Conservation (phyloP, 1,284 basidiomycete genomes). For the Sporisorium scitamineum region DNA sequence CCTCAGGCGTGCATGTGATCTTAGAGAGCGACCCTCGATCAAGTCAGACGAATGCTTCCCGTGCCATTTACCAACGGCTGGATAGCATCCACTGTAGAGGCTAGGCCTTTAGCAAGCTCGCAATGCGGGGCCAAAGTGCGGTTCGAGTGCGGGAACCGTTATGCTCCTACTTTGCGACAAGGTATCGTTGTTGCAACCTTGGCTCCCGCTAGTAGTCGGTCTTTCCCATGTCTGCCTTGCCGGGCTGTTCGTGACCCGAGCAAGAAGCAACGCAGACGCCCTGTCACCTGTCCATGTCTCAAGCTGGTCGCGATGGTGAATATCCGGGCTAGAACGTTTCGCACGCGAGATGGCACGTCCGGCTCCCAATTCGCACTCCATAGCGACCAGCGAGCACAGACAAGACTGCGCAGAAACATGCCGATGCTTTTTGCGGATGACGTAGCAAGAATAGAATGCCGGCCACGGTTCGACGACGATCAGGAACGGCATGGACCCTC, state of each 20-base stretch:
- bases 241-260: no score
- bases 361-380: background rate
- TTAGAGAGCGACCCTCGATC: background rate
- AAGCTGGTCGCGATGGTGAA: background rate
- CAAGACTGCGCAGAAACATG: background rate
- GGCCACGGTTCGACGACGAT: background rate
- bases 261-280: no score
- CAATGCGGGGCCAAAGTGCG: background rate
- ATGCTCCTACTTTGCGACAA: background rate
- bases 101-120: background rate
- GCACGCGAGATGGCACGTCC: no score
- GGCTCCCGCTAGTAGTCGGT: no score
- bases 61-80: no score
- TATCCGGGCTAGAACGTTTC: background rate
- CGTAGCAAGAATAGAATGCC: background rate
- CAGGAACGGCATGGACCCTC: slow-evolving; percentile 2
- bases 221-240: no score
- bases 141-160: background rate
- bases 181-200: no score
- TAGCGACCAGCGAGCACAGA: background rate
- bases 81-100: no score
- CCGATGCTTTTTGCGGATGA: background rate
- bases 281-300: no score
- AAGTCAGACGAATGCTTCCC: no score
- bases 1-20: slow-evolving; percentile 2